These are phyloP conservation scores for Trichoderma harzianum DNA, from an alignment of 2,329 filamentous ascomycete species.

Conservation along the genomic window DNA sequence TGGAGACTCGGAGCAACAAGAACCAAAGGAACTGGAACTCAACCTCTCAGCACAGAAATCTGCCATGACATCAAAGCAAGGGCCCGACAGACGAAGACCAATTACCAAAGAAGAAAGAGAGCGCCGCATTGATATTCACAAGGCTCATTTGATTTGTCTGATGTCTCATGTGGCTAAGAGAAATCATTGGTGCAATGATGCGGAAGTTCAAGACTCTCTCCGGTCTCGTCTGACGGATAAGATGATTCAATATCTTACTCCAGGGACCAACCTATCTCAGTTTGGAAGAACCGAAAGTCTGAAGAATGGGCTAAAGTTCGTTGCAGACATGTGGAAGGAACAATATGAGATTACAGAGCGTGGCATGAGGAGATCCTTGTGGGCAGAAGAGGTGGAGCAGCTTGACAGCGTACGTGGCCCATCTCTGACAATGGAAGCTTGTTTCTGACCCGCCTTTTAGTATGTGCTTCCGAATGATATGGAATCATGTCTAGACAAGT, in stretches of 20 bases:
- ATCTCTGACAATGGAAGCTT: neutral
- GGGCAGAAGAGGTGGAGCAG: constrained; percentile 67
- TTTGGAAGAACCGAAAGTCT: constrained; percentile 74
- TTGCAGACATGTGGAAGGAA: constrained; percentile 62
- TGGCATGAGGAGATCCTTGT: constrained; percentile 67
- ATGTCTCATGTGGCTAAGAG: constrained; percentile 72
- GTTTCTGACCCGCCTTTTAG: constrained; percentile 29
- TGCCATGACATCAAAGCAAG: constrained; percentile 30
- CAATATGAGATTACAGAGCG: constrained; percentile 69
- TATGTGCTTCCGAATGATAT: constrained; percentile 58
- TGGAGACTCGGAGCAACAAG: constrained; percentile 23
- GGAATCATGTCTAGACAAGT: constrained; percentile 65
- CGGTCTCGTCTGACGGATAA: constrained; percentile 64
- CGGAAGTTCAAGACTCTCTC: constrained; percentile 62
- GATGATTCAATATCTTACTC: constrained; percentile 64
- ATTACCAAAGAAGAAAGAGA: constrained; percentile 53
- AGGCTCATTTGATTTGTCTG: constrained; percentile 78
- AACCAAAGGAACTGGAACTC: constrained; percentile 44
- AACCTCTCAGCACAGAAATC: constrained; percentile 49
- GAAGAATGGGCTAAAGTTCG: constrained; percentile 71
- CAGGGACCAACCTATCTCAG: constrained; percentile 63
- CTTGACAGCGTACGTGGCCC: constrained; percentile 50
- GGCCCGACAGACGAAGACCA: constrained; percentile 46
- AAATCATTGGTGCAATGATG: constrained; percentile 87
- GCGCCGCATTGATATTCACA: constrained; percentile 73